A percentile compares a stretch with the other conserved stretches of the same genome.
Evolutionary conservation across 73 alveolate species (phyloP).

Genomic region (Paramecium pentaurelia): DNA sequence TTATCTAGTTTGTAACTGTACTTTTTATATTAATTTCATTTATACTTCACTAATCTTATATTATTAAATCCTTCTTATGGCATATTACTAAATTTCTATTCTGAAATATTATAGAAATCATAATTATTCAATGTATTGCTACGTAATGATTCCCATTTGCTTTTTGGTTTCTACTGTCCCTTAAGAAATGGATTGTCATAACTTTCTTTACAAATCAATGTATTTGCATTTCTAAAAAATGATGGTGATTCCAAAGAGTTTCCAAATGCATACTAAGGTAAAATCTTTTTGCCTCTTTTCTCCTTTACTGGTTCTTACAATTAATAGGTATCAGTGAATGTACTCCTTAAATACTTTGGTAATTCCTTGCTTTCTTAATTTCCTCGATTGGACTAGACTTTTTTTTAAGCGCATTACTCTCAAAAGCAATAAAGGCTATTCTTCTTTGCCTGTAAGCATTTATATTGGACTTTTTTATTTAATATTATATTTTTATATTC

Average conservation of each 20-base stretch:
- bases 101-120: slow-evolving; percentile 32
- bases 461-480: neutral
- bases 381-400: slow-evolving; percentile 5
- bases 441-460: slow-evolving; percentile 47
- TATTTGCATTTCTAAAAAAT: neutral
- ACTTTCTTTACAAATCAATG: neutral
- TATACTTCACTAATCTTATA: neutral
- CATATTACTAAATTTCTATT: neutral
- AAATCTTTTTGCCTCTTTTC: neutral
- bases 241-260: slow-evolving; percentile 28
- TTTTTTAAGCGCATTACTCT: neutral
- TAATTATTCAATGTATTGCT: slow-evolving; percentile 12
- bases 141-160: neutral
- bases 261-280: slow-evolving; percentile 29
- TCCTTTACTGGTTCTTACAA: neutral
- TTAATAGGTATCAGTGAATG: neutral
- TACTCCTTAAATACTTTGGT: slow-evolving; percentile 34
- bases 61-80: neutral
- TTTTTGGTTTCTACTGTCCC: neutral
- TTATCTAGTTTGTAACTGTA: neutral
- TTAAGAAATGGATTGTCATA: slow-evolving; percentile 26
- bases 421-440: neutral
- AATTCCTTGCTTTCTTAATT: neutral
- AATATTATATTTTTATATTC: neutral
- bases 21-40: neutral